A percentile compares a stretch with the other conserved stretches of the same genome.
phyloP scores from a whole-genome alignment of 2,329 filamentous ascomycete species.

The Bretziella fagacearum region DNA sequence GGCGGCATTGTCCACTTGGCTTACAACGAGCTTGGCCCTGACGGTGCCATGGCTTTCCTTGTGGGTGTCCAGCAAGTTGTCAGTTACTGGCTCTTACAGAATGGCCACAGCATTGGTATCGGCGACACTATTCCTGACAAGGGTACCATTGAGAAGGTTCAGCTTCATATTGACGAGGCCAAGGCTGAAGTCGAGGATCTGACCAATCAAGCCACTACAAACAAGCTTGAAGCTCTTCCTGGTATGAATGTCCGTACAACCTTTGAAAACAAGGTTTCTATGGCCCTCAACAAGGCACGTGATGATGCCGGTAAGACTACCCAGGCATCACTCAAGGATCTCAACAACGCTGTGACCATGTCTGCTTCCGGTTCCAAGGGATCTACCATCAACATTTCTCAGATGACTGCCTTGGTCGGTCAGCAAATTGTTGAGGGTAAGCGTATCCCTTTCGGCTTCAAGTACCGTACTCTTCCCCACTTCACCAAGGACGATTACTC shows the following conservation, averaged over 20 bases:
- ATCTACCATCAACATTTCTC: constrained; percentile 97
- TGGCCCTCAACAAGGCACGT: constrained; percentile 85
- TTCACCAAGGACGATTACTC: constrained; percentile 99
- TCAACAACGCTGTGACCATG: constrained; percentile 95
- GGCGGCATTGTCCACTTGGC: constrained; percentile 90
- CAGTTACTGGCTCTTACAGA: constrained; percentile 92
- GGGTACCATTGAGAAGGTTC: constrained; percentile 67
- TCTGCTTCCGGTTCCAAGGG: constrained; percentile 94
- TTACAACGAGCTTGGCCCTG: constrained; percentile 82
- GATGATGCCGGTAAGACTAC: constrained; percentile 89
- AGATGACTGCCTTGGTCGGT: constrained; percentile 96
- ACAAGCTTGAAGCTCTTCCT: constrained; percentile 77
- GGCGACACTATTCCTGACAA: constrained; percentile 93
- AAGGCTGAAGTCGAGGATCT: constrained; percentile 67
- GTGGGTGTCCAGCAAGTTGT: constrained; percentile 89
- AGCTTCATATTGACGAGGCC: constrained; percentile 61
- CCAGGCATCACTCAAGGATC: constrained; percentile 80
- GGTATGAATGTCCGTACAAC: constrained; percentile 98
- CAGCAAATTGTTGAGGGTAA: constrained; percentile 98
- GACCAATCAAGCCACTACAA: constrained; percentile 63
- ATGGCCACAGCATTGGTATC: constrained; percentile 95
- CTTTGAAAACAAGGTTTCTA: constrained; percentile 93
- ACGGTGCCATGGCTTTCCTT: constrained; percentile 83
- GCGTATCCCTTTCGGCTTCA: constrained; percentile 98
- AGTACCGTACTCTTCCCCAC: constrained; percentile 89